Percentiles rank a stretch among this genome's conserved stretches.
These are phyloP conservation scores for Tranzscheliella williamsii DNA, from an alignment of 1,284 basidiomycete genomes.

Conservation along the genomic window DNA sequence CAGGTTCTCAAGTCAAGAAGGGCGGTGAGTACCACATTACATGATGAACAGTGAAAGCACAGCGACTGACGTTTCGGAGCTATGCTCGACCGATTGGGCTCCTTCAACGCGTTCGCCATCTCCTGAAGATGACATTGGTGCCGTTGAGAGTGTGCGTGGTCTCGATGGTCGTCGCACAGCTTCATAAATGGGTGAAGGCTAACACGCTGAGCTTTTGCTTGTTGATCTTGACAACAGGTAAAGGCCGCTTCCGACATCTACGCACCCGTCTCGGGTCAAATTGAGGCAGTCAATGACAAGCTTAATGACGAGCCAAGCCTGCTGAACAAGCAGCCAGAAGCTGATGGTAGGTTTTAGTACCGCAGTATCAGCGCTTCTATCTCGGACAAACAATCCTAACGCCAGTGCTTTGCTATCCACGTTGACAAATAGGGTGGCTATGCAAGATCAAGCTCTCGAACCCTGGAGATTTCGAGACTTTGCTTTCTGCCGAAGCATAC, in stretches of 20 bases:
- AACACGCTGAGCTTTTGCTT: too few species aligned
- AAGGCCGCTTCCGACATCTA: slow-evolving; percentile 98
- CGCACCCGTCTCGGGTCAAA: slow-evolving; percentile 84
- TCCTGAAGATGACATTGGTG: slow-evolving; percentile 93
- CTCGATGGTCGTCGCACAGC: too few species aligned
- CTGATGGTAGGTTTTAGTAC: slow-evolving; percentile 72
- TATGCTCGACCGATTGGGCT: too few species aligned
- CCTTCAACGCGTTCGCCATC: too few species aligned
- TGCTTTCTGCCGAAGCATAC: slow-evolving; percentile 80
- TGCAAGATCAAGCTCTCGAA: slow-evolving; percentile 86
- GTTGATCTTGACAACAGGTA: too few species aligned
- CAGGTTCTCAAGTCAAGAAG: slow-evolving; percentile 72
- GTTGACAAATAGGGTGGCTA: slow-evolving; percentile 89
- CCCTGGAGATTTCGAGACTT: slow-evolving; percentile 72
- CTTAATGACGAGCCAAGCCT: slow-evolving; percentile 75
- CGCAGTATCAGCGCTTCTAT: too few species aligned
- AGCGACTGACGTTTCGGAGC: too few species aligned
- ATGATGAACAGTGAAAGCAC: too few species aligned
- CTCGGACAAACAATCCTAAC: too few species aligned
- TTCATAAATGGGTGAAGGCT: too few species aligned
- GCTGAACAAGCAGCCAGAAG: slow-evolving; percentile 86
- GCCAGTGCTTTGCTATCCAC: too few species aligned
- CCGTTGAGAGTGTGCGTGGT: too few species aligned
- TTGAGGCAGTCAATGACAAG: slow-evolving; percentile 77
- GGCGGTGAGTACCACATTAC: slow-evolving; percentile 84